phyloP scores from a whole-genome alignment of 495 filamentous ascomycete species.

The Tetracladium setigerum region DNA sequence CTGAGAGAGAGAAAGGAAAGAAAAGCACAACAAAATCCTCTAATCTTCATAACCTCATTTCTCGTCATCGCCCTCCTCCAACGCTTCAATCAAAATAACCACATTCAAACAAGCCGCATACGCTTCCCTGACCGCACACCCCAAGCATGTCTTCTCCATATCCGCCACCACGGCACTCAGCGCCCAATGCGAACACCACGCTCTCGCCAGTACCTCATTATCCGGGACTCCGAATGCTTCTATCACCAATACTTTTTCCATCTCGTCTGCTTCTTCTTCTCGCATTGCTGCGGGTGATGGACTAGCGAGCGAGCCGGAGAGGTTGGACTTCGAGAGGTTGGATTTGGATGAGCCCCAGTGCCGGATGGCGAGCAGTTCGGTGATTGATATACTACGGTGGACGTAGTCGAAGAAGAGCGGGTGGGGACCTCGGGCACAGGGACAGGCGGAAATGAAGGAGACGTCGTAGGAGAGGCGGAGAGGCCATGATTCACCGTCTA shows the following conservation, averaged over 20 bases:
- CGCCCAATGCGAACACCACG: conserved; percentile 67
- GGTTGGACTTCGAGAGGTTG: not conserved
- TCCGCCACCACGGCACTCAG: conserved; percentile 59
- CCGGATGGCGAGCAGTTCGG: conserved; percentile 51
- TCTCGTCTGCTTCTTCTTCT: conserved; percentile 27
- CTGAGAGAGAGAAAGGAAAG: not conserved
- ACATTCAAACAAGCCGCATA: conserved; percentile 63
- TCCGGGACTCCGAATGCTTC: conserved; percentile 63
- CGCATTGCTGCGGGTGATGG: not conserved
- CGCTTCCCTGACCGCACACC: conserved; percentile 62
- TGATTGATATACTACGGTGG: conserved; percentile 43
- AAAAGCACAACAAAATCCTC: too few species aligned
- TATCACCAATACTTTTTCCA: conserved; percentile 57
- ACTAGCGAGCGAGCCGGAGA: not conserved
- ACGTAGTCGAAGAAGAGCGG: conserved; percentile 61
- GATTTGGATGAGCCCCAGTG: conserved; percentile 41
- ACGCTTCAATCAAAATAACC: conserved; percentile 52
- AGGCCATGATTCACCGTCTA: conserved; percentile 55
- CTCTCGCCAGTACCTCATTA: conserved; percentile 66
- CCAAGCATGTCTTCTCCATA: conserved; percentile 59
- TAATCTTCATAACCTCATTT: conserved; percentile 31
- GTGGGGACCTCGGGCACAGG: conserved; percentile 62
- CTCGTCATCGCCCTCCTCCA: not conserved
- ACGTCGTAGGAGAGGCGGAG: conserved; percentile 56
- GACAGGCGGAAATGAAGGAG: conserved; percentile 56